Base-by-base conservation (phyloP, 2,329 filamentous ascomycete genomes). In the Fusarium avenaceum region DNA sequence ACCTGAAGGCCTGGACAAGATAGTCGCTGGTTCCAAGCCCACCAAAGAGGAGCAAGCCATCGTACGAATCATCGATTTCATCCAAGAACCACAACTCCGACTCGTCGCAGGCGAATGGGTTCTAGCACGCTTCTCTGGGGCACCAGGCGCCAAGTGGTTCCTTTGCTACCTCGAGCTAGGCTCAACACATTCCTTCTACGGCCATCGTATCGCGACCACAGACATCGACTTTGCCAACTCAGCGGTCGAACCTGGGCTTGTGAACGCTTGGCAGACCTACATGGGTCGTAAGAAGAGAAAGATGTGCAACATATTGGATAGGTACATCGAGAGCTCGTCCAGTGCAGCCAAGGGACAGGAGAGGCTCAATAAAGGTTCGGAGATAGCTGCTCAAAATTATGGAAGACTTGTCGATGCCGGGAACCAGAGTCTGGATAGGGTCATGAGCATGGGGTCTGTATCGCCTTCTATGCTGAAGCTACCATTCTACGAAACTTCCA, bases 41-140 rank as follows among this genome's bases (percentile, higher is more conserved):
- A 57, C 54, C 2, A 22, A 57, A n/a, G 54, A 57, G 8, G 54
- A 52, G 15, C n/a, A 52, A 5, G 17, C 46, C 10, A 52, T 52
- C 6, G 47, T 57, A 1, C 54, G 54, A 1, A 51, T 57, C 7
- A 52, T 57, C 1, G 10, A 43, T 5, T 57, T 57, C 11, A 57
- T 57, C 2, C 54, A 57, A 17, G 54, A 57, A 5, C 46, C 54
- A 4, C 26, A 43, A n/a, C 54, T 57, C 0, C 54, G 52, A 22
- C 54, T 57, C 2, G 47, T 57, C 15, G 54, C 54, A 1, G 54
- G 54, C 1, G 54, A 57, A 9, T 57, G 54, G 54, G 54, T 52
- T 13, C 4, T 57, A 6, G 46, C 54, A 4, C 46, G 54, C 7
- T 57, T 57, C 5, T 57, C 46, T 4, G 46, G 54, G 1, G 48